Evolutionary conservation across 164 flowering plant genomes (phyloP).

Genomic region (Brasenia schreberi): DNA sequence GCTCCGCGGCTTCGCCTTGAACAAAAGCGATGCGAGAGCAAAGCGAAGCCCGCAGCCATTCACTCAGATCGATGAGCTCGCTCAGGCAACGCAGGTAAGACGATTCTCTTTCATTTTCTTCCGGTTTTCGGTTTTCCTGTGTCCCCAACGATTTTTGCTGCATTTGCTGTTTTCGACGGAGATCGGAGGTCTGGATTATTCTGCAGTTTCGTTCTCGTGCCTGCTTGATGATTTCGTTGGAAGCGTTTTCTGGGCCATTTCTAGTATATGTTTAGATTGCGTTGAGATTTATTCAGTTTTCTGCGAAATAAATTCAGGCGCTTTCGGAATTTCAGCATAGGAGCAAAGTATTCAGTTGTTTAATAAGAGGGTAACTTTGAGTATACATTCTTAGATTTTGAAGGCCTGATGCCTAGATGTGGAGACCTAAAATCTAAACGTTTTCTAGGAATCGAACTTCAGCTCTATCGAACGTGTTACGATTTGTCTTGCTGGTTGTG

Average conservation of each 20-base stretch:
- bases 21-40: slow-evolving; percentile 32
- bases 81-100: slow-evolving; percentile 65
- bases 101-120: not conserved
- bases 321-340: not conserved
- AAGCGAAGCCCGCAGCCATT: slow-evolving; percentile 31
- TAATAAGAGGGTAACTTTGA: not conserved
- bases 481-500: no score
- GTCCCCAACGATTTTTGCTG: no score
- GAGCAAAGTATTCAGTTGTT: not conserved
- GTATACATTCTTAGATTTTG: no score
- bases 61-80: slow-evolving; percentile 66
- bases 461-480: no score
- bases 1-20: slow-evolving; percentile 47
- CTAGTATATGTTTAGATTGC: not conserved
- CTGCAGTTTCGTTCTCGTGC: not conserved
- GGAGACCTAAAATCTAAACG: no score
- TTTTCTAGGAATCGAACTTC: no score
- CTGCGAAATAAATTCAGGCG: not conserved
- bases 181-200: no score
- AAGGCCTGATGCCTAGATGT: no score
- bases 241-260: not conserved
- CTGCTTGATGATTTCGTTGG: not conserved
- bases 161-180: no score
- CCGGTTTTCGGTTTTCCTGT: no score
- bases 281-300: not conserved